These are phyloP conservation scores for Trichoderma oligosporum DNA, from an alignment of 2,329 filamentous ascomycete genomes.

Conservation along the genomic window DNA sequence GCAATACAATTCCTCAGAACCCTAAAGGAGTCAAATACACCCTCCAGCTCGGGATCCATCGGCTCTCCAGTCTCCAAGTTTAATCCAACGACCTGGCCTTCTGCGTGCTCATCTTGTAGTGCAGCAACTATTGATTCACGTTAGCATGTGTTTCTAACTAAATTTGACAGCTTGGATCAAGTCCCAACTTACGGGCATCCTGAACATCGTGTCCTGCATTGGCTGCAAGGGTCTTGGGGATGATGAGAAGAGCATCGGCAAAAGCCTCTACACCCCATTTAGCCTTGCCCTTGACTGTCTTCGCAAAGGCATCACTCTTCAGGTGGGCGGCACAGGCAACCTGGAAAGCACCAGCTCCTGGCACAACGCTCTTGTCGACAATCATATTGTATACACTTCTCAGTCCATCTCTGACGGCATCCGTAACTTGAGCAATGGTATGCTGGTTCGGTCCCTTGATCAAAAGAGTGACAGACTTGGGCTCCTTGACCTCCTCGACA, in stretches of 20 bases:
- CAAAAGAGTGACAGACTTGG: conserved; percentile 93
- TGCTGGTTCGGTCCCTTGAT: conserved; percentile 98
- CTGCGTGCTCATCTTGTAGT: conserved; percentile 78
- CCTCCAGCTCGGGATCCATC: conserved; percentile 91
- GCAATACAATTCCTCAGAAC: conserved; percentile 91
- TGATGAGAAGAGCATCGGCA: conserved; percentile 88
- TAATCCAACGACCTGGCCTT: conserved; percentile 82
- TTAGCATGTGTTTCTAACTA: conserved; percentile 20
- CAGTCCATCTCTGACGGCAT: conserved; percentile 91
- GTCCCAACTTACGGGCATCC: conserved; percentile 69
- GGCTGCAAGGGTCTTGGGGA: conserved; percentile 94
- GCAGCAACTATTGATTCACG: conserved; percentile 60
- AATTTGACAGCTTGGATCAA: background rate
- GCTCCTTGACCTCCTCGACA: conserved; percentile 96
- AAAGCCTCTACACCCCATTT: conserved; percentile 96
- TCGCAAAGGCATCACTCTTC: conserved; percentile 79
- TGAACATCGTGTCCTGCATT: conserved; percentile 97
- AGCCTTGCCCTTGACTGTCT: conserved; percentile 94
- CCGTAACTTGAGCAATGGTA: conserved; percentile 94
- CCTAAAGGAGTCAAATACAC: conserved; percentile 93
- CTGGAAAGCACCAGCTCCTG: conserved; percentile 93
- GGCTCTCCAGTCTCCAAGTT: conserved; percentile 83
- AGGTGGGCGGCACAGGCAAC: conserved; percentile 86
- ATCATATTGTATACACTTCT: conserved; percentile 99
- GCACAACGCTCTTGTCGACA: conserved; percentile 93